These are phyloP conservation scores for Sugiyamaella sp. DNA, from an alignment of 1,139 yeast genomes.

Conservation along the genomic window DNA sequence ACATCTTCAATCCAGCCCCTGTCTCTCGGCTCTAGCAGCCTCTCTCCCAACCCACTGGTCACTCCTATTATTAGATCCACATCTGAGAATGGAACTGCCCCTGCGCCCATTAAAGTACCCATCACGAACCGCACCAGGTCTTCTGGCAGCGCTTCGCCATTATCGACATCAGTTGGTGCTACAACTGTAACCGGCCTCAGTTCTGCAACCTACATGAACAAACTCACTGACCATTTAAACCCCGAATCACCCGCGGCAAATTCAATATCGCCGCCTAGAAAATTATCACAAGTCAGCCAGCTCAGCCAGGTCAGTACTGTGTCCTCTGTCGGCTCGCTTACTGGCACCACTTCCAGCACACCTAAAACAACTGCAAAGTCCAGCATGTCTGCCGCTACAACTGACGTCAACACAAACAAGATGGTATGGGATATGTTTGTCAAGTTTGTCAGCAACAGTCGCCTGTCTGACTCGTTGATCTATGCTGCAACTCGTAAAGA, in stretches of 20 bases:
- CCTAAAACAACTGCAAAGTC: neutral
- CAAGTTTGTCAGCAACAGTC: slow-evolving; percentile 35
- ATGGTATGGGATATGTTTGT: slow-evolving; percentile 34
- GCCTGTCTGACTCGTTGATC: slow-evolving; percentile 38
- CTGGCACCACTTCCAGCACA: slow-evolving; percentile 9
- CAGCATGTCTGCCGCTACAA: neutral
- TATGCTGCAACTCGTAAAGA: slow-evolving; percentile 41
- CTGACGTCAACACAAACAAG: slow-evolving; percentile 10
- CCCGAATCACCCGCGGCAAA: slow-evolving; percentile 13
- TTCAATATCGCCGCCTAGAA: slow-evolving; percentile 13
- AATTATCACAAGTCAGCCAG: slow-evolving; percentile 16
- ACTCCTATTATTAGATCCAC: slow-evolving; percentile 5
- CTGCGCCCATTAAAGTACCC: slow-evolving; percentile 7
- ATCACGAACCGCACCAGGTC: neutral
- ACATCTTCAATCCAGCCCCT: neutral
- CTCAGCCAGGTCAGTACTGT: slow-evolving; percentile 9
- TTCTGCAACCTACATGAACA: slow-evolving; percentile 13
- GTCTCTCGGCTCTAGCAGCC: slow-evolving; percentile 1
- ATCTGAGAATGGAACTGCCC: neutral
- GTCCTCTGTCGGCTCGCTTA: slow-evolving; percentile 15
- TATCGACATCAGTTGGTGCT: slow-evolving; percentile 7
- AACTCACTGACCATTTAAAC: slow-evolving; percentile 12
- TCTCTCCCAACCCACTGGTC: neutral
- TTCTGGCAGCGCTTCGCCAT: slow-evolving; percentile 11
- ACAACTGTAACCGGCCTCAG: slow-evolving; percentile 12